These are phyloP conservation scores for Filobasidium uniguttulatum DNA, from an alignment of 1,284 basidiomycete genomes.

Conservation along the genomic window DNA sequence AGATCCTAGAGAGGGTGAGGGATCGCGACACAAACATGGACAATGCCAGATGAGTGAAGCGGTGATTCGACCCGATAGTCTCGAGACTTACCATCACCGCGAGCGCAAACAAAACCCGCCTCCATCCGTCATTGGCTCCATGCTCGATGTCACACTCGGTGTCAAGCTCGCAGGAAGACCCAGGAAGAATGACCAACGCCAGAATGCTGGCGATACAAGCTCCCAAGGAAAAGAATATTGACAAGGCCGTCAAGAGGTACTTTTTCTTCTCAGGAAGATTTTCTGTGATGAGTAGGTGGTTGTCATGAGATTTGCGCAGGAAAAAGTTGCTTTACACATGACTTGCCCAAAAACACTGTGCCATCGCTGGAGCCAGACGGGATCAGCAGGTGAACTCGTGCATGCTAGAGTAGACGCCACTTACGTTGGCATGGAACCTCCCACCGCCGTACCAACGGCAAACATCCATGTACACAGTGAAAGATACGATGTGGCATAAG, in stretches of 20 bases:
- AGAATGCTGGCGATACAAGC: slow-evolving; percentile 70
- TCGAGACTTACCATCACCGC: slow-evolving; percentile 50
- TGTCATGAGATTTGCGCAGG: neutral
- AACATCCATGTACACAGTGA: slow-evolving; percentile 68
- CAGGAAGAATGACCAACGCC: slow-evolving; percentile 61
- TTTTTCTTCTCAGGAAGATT: slow-evolving; percentile 83
- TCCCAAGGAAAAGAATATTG: slow-evolving; percentile 86
- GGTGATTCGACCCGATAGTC: neutral
- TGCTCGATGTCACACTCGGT: slow-evolving; percentile 42
- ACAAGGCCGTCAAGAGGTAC: slow-evolving; percentile 86
- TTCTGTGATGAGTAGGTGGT: slow-evolving; percentile 45
- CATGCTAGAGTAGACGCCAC: neutral
- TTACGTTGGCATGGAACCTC: slow-evolving; percentile 14
- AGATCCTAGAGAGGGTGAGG: slow-evolving; percentile 74
- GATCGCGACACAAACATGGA: neutral
- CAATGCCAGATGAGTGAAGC: neutral
- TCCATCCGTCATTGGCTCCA: slow-evolving; percentile 69
- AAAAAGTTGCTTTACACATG: slow-evolving; percentile 32
- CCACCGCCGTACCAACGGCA: slow-evolving; percentile 64
- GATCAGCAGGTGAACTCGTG: neutral
- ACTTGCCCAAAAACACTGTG: slow-evolving; percentile 4
- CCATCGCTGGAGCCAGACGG: neutral
- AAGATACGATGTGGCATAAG: slow-evolving; percentile 58
- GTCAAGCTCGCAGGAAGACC: slow-evolving; percentile 49
- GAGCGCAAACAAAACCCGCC: slow-evolving; percentile 59